Evolutionary conservation across 164 flowering plant species (phyloP).

Genomic region (Echeveria elegans): DNA sequence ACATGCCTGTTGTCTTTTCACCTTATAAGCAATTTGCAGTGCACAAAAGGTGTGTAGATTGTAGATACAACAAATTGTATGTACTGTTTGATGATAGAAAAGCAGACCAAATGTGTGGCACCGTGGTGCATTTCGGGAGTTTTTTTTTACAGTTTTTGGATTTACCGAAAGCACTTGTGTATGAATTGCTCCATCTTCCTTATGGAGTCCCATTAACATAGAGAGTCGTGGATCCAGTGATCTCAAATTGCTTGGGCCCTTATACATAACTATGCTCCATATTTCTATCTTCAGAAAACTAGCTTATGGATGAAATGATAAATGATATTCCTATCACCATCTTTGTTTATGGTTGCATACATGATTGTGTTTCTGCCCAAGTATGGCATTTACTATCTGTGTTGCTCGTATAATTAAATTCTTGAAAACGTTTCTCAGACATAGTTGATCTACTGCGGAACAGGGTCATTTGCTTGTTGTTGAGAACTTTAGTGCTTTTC

Average conservation of each 20-base stretch:
- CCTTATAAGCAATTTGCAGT: neutral
- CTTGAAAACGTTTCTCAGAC: neutral
- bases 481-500: conserved; percentile 49
- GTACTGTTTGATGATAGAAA: neutral
- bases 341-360: neutral
- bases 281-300: neutral
- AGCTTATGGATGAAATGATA: neutral
- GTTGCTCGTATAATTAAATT: neutral
- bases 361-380: neutral
- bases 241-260: neutral
- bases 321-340: neutral
- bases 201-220: neutral
- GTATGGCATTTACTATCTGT: neutral
- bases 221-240: neutral
- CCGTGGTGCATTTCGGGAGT: neutral
- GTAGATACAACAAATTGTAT: neutral
- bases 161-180: neutral
- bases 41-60: neutral
- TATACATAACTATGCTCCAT: neutral
- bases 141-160: neutral
- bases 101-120: neutral
- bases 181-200: neutral
- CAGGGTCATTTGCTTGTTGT: conserved; percentile 85
- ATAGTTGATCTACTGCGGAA: conserved; percentile 9
- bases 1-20: neutral